Base-by-base conservation (phyloP, 2,329 filamentous ascomycete genomes). In the Cercospora zeina region DNA sequence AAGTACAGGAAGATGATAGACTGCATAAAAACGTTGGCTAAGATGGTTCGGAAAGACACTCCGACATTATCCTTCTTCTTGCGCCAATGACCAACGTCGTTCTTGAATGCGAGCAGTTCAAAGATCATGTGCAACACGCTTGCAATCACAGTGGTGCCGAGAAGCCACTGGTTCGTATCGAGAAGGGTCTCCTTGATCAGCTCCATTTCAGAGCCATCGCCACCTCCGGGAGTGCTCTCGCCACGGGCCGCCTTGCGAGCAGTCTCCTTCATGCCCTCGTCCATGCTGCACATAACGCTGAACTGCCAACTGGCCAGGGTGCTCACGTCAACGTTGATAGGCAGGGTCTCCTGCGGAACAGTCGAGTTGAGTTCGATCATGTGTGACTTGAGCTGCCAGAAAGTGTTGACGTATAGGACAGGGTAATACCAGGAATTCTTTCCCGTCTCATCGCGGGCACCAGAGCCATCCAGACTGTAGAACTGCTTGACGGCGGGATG, bases 41-140 rank as follows among this genome's bases (percentile, higher is more conserved):
- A 82, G 72, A 99, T 99, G 33, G 93, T 96, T 61, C 95, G 91
- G 63, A 99, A 89, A 1, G 93, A 97, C 50, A 96, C 96, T 66
- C 95, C 95, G 30, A 99, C 90, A 62, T 96, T 95, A 80, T 97
- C 96, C 83, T 99, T 99, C 88, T 99, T 99, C 82, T 97, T 97
- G 74, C 93, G 91, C 86, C 95, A 99, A 78, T 99, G 95, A 54
- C 92, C 82, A 75, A 99, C 96, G 75, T 99, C 95, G 74, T 89
- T 96, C 73, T 96, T 96, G 81, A 99, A 99, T 1, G 95, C 95
- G 34, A 99, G 85, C 73, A 90, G 93, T 78, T 99, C 95, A 67
- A 99, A 93, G 69, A 99, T 81, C 84, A 96, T 92, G 79, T 99
- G 95, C 39, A 95, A 83, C 62, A 99, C 84, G 67, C 87, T 93